Conservation (phyloP, 108 stramenopile species). For the Cyclotella atomus region DNA sequence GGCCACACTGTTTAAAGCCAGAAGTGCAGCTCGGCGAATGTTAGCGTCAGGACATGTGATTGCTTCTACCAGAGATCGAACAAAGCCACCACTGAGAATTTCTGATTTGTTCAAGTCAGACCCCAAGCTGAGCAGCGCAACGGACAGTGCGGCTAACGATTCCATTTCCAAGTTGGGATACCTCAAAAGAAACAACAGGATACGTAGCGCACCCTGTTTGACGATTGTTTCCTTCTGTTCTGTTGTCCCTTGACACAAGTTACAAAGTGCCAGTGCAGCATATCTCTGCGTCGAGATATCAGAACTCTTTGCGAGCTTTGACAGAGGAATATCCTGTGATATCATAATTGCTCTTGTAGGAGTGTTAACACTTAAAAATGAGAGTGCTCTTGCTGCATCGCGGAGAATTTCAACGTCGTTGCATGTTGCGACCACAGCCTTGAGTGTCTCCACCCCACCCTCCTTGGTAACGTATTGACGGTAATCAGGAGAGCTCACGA, state of each 20-base stretch:
- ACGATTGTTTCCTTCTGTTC: conserved; percentile 40
- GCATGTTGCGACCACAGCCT: conserved; percentile 68
- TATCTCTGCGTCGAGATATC: conserved; percentile 82
- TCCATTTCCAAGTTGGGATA: conserved; percentile 88
- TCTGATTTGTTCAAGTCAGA: conserved; percentile 62
- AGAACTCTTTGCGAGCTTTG: conserved; percentile 76
- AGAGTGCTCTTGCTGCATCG: conserved; percentile 69
- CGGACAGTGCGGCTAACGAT: conserved; percentile 81
- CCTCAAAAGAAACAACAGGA: conserved; percentile 71
- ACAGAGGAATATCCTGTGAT: conserved; percentile 60
- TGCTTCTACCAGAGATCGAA: conserved; percentile 72
- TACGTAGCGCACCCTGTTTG: conserved; percentile 70
- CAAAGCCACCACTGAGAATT: conserved; percentile 67
- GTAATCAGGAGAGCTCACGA: conserved; percentile 70
- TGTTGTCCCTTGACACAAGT: conserved; percentile 53
- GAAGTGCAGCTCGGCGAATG: conserved; percentile 66
- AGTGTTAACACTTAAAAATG: conserved; percentile 63
- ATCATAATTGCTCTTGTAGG: conserved; percentile 62
- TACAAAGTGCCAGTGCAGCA: conserved; percentile 80
- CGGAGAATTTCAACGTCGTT: conserved; percentile 77
- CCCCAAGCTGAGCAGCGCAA: too few relatives aligned
- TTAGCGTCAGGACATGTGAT: conserved; percentile 70
- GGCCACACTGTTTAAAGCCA: conserved; percentile 72
- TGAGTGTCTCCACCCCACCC: conserved; percentile 84
- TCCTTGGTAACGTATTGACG: conserved; percentile 77